phyloP scores from a whole-genome alignment of 2,329 filamentous ascomycete species.

The Arthrobotrys pseudoclavata region DNA sequence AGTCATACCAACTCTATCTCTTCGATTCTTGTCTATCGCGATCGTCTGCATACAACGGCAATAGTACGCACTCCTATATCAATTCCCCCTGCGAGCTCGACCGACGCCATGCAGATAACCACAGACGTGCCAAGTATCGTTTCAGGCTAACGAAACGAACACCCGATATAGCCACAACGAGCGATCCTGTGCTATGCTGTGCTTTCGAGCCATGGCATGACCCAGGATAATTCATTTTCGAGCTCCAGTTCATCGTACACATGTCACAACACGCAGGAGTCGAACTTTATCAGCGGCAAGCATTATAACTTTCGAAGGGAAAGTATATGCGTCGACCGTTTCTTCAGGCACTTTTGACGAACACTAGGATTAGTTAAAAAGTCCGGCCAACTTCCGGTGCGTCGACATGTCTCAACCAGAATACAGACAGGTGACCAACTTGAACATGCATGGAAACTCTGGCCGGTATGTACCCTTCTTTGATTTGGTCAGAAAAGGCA shows the following conservation, averaged over 20 bases:
- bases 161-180: constrained; percentile 29
- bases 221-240: constrained; percentile 1
- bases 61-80: constrained; percentile 20
- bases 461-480: constrained; percentile 5
- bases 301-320: constrained; percentile 23
- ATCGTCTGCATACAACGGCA: constrained; percentile 45
- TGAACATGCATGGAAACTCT: constrained; percentile 29
- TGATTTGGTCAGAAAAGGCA: constrained; percentile 49
- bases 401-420: constrained; percentile 32
- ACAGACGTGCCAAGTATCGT: constrained; percentile 39
- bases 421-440: constrained; percentile 55
- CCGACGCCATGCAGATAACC: constrained; percentile 37
- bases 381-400: constrained; percentile 23
- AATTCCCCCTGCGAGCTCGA: constrained; percentile 36
- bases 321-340: constrained; percentile 39
- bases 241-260: constrained; percentile 5
- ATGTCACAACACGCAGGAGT: constrained; percentile 15
- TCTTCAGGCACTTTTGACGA: constrained; percentile 24
- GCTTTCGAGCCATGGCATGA: constrained; percentile 10
- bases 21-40: constrained; percentile 21
- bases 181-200: constrained; percentile 21
- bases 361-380: constrained; percentile 33
- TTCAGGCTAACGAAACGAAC: constrained; percentile 47
- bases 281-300: constrained; percentile 2
- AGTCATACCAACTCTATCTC: constrained; percentile 44